Base-by-base conservation (phyloP, 176 grass and related monocot genomes). In the Cenchrus fungigraminus region DNA sequence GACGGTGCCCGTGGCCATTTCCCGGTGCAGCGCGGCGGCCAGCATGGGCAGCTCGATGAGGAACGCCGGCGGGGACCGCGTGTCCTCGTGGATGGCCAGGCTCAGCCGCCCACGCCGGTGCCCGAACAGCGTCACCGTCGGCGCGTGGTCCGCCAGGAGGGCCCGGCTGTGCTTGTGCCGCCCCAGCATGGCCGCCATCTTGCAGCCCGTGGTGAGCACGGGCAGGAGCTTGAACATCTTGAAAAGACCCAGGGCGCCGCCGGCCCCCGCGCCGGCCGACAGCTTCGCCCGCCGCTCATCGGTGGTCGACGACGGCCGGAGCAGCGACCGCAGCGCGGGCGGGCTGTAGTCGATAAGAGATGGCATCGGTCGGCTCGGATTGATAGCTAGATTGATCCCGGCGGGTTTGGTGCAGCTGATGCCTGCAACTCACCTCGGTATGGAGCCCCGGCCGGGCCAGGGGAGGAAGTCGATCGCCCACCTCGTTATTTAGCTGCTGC, bases 81-180 rank as follows among this genome's bases (percentile, higher is more conserved):
- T 92, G 88, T 96, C 97, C 84, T 99, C 97, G 83, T 99, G 93
- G 84, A 98, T 98, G 9, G 91, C 91, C 1, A 98, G 86, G 82
- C 88, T 93, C 58, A 95, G 78, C 13, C 93, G 89, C 29, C 97
- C 97, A 14, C 91, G 84, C 85, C 93, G 90, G 84, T 92, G 87
- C 3, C 97, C 93, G 70, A 98, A 98, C 44, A 98, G 85, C 46
- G 93, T 98, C 60, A 98, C 90, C 32, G 90, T 92, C 47, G 88
- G 89, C 9, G 97, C 93, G 50, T 93, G 88, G 86, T 99, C 97
- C 0, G 88, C 88, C 11, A 99, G 82, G 65, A 96, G 84, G 10
- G 89, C 69, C 68, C 67, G 82, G 86, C 44, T 62, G 16, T 88
- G 90, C 80, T 88, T 88, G 45, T 46, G 45, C 45, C 45, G 45